Evolutionary conservation across 1,284 basidiomycete genomes (phyloP), one percentile per base, ranked within the genome.

Genomic region (Ceratobasidium sp.): DNA sequence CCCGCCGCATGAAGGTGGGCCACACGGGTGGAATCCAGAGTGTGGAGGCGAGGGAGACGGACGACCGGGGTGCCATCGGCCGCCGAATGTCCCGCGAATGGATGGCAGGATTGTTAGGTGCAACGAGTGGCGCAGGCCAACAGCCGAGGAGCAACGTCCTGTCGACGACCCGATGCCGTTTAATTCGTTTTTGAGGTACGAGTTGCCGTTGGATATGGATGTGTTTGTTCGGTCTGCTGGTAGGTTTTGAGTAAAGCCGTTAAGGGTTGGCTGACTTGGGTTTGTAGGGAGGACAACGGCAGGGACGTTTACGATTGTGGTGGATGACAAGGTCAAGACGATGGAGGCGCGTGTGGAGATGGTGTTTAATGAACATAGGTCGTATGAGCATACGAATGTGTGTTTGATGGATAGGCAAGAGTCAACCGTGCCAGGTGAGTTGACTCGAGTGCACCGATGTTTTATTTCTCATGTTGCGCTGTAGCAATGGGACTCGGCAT

Each of bases 281-380:
- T 57, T 62, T n/a, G 29, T 49, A 73, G 70, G 56, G 40, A n/a
- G 34, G 19, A 70, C 54, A 9, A 73, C 70, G 6, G 57, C 57
- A 1, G 70, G 70, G 25, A 25, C 70, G 15, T 73, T 73, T 32
- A 11, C 32, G 22, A 25, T 73, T 46, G 70, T 73, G 13, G 70
- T 73, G 13, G 70, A 73, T 29, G 57, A 73, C 43, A 73, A 73
- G 57, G 40, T 73, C 57, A 59, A 73, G 32, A 62, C 22, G 52
- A 73, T 73, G 25, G 57, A 73, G 44, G 70, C 59, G 13, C 70
- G 57, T 37, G 70, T 73, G n/a, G 70, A 73, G 49, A 73, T 73
- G 70, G 59, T 46, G 57, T 73, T 73, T 57, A 73, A 73, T 17
- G 70, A 73, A 25, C 70, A 73, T 22, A 37, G 59, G 19, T 73